phyloP scores from a whole-genome alignment of 2,329 filamentous ascomycete species.

The Nigrospora osmanthi region DNA sequence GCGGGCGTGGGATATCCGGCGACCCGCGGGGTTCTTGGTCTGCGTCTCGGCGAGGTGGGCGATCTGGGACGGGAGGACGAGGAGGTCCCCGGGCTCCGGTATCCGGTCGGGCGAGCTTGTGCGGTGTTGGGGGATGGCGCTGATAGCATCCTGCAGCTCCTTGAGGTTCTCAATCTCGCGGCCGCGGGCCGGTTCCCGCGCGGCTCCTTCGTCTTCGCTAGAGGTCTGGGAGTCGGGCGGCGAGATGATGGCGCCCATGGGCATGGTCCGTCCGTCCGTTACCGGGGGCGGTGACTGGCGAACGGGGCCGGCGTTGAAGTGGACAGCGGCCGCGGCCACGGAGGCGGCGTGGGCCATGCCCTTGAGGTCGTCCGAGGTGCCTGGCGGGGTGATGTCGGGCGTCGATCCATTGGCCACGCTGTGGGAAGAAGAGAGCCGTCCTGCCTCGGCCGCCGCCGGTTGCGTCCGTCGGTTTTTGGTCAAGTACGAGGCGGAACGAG shows the following conservation, averaged over 20 bases:
- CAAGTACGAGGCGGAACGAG: slow-evolving; percentile 59
- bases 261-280: slow-evolving; percentile 64
- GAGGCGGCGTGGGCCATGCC: slow-evolving; percentile 40
- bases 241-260: slow-evolving; percentile 78
- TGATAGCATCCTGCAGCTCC: slow-evolving; percentile 76
- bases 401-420: slow-evolving; percentile 18
- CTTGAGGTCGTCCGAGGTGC: slow-evolving; percentile 42
- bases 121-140: slow-evolving; percentile 63
- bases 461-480: slow-evolving; percentile 54
- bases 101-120: slow-evolving; percentile 43
- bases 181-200: slow-evolving; percentile 29
- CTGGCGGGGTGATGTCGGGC: slow-evolving; percentile 36
- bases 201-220: slow-evolving; percentile 71
- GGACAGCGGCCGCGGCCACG: slow-evolving; percentile 26
- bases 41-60: slow-evolving; percentile 25
- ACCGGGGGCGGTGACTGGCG: slow-evolving; percentile 80
- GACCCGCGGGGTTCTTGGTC: slow-evolving; percentile 38
- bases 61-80: slow-evolving; percentile 27
- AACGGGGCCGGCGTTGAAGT: slow-evolving; percentile 42
- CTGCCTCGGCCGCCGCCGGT: slow-evolving; percentile 27
- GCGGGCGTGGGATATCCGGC: slow-evolving; percentile 40
- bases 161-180: slow-evolving; percentile 43
- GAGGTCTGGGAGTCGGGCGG: slow-evolving; percentile 69
- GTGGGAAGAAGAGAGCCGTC: slow-evolving; percentile 3
- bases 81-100: slow-evolving; percentile 25